Conservation (phyloP, 2,329 filamentous ascomycete genomes). For the Macrophomina tecta region DNA sequence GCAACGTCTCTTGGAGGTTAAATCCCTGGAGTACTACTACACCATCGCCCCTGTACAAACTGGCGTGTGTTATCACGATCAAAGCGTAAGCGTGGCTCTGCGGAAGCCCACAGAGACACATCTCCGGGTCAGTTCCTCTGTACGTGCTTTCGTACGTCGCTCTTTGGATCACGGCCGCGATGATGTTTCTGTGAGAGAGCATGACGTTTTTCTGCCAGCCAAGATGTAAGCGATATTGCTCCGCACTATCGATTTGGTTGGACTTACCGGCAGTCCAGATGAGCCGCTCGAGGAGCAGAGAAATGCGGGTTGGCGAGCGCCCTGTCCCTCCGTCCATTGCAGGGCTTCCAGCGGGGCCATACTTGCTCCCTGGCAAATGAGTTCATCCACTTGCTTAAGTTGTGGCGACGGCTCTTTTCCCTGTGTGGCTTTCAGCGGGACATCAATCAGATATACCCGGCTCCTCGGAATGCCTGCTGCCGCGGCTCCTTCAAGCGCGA, state of each 20-base stretch:
- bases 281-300: conserved; percentile 16
- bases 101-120: neutral
- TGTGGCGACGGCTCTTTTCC: neutral
- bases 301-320: conserved; percentile 2
- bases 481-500: neutral
- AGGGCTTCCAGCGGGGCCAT: neutral
- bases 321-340: neutral
- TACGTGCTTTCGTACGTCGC: conserved; percentile 6
- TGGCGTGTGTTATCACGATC: conserved; percentile 1
- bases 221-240: neutral
- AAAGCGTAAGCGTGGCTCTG: conserved; percentile 13
- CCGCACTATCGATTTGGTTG: neutral
- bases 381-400: neutral
- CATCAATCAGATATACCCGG: conserved; percentile 1
- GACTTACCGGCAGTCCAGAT: conserved; percentile 6
- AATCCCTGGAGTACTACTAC: conserved; percentile 8
- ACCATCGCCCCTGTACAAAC: conserved; percentile 7
- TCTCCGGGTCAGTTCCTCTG: conserved; percentile 10
- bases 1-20: conserved; percentile 2
- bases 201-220: conserved; percentile 10
- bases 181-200: conserved; percentile 22
- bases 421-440: neutral
- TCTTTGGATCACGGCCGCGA: conserved; percentile 12
- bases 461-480: neutral
- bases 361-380: neutral